Conservation (phyloP, 2,329 filamentous ascomycete species). For the Allantophomopsis lycopodina region DNA sequence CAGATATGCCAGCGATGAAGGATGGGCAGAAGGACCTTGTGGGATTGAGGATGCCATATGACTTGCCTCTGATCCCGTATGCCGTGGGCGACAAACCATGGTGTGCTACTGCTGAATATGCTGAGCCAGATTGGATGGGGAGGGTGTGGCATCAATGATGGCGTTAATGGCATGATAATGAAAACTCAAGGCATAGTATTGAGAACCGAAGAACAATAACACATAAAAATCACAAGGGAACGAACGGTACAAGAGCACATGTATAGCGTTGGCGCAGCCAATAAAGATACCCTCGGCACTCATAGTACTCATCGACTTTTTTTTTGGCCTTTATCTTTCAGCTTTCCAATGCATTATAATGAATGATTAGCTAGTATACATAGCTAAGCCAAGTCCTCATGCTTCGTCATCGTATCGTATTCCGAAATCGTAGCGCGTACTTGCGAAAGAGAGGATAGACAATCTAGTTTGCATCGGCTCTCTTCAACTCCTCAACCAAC, state of each 20-base stretch:
- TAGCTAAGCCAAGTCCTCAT: not conserved
- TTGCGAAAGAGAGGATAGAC: not conserved
- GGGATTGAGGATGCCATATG: conserved; percentile 72
- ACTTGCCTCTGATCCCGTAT: conserved; percentile 60
- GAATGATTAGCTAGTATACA: no score
- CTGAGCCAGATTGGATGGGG: conserved; percentile 46
- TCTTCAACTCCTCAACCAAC: conserved; percentile 60
- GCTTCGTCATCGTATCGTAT: not conserved
- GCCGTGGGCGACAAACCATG: conserved; percentile 53
- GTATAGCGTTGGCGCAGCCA: no score
- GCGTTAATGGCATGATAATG: no score
- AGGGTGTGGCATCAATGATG: conserved; percentile 19
- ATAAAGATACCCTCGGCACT: no score
- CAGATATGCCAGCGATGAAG: conserved; percentile 33
- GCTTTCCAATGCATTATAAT: no score
- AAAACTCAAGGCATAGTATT: no score
- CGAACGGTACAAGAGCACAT: no score
- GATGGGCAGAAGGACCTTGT: conserved; percentile 25
- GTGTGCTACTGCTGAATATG: conserved; percentile 51
- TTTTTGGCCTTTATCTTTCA: no score
- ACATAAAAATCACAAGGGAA: no score
- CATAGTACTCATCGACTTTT: no score
- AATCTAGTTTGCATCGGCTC: conserved; percentile 38
- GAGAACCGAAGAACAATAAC: no score
- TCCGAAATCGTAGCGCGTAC: no score